Base-by-base conservation (phyloP, 108 stramenopile genomes). In the Parietichytrium sp. region DNA sequence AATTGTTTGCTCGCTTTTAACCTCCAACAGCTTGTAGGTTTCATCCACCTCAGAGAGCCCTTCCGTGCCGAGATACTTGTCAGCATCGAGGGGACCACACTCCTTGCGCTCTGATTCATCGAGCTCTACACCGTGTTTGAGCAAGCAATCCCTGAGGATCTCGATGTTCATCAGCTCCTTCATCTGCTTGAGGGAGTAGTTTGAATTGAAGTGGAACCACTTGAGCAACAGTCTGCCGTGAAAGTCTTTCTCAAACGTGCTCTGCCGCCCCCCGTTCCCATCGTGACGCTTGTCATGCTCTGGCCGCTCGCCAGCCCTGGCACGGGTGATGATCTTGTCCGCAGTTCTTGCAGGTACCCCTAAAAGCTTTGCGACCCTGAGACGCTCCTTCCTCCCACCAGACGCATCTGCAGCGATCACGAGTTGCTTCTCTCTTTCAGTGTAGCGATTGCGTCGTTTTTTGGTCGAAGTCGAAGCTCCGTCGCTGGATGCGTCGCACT, bases 61-160 rank as follows among this genome's bases (percentile, higher is more conserved):
- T n/a, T n/a, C n/a, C n/a, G n/a, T n/a, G n/a, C n/a, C n/a, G 45
- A 72, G 45, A 42, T 72, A 72, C 61, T 38, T 72, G 13, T 72
- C 61, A 20, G 45, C 45, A 25, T 42, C 45, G 61, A 72, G 36
- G 42, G 61, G 61, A 10, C 61, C n/a, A 20, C 45, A 45, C 61
- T 45, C 45, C 42, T 72, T 72, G 61, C 45, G 38, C 61, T 72
- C 61, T 42, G 36, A 8, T 10, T 72, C 45, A n/a, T 47, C 15
- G 8, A 72, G 61, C 42, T 72, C 45, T 33, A 72, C 38, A 25
- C 61, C 61, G 20, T 45, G 45, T 13, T 72, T 42, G 20, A 36
- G 7, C 23, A 33, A 72, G 0, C 10, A 36, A 0, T 42, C 29
- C n/a, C 61, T 33, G 45, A 72, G 45, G 3, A 72, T 42, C 42